Base-by-base conservation (phyloP, 768 basidiomycete species). In the Pluteus cervinus region DNA sequence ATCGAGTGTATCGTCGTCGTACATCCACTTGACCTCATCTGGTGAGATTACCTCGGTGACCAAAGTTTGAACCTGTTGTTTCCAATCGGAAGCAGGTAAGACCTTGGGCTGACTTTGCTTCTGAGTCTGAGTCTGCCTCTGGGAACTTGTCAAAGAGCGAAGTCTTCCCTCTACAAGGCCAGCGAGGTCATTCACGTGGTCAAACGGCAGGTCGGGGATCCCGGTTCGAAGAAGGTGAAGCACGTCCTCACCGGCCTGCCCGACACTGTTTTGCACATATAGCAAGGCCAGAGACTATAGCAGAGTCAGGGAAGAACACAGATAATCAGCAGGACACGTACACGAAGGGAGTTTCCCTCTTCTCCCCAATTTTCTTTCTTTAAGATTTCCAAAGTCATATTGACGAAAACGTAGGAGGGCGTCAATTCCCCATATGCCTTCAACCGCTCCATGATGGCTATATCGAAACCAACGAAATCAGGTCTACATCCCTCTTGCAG, bases 21-120 rank as follows among this genome's bases (percentile, higher is more conserved):
- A 72, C 67, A 73, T 75, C 80, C 77, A 81, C 9, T 60, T 49
- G 5, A 75, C 47, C 2, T 63, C 52, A 39, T 71, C 65, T 14
- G 72, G 69, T 37, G 61, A 47, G 14, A 76, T 58, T 28, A 81
- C 59, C 1, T 60, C 54, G 39, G 59, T 50, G 15, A 67, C 48
- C 7, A 64, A 45, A 17, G 42, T 44, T 42, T 49, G 55, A 18
- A 65, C 49, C 25, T 45, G 51, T 51, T 55, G 51, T 21, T 56
- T 57, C 70, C 69, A 72, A 6, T 46, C 18, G 32, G 44, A 43
- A 6, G 39, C 44, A 17, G 44, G 26, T 9, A 50, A 38, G 17
- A n/a, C n/a, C n/a, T n/a, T n/a, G n/a, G n/a, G n/a, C n/a, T n/a
- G n/a, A n/a, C n/a, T n/a, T n/a, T n/a, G n/a, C n/a, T n/a, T n/a